These are phyloP conservation scores for Thielaviopsis punctulata DNA, from an alignment of 2,329 filamentous ascomycete species.

Conservation along the genomic window DNA sequence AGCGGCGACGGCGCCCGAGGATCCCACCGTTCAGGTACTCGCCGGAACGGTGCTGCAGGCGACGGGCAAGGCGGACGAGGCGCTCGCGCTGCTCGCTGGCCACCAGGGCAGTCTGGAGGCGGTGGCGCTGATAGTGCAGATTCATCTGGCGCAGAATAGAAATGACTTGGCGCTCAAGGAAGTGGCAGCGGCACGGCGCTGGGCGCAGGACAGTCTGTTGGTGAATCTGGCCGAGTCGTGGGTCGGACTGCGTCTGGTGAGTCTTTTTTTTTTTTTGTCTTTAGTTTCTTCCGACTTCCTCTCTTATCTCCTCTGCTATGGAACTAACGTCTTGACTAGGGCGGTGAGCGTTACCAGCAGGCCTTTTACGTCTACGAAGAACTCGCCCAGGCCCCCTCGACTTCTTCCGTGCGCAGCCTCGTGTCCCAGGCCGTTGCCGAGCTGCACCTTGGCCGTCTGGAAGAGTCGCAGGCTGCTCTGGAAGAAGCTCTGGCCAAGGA, in stretches of 20 bases:
- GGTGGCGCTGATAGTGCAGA: slow-evolving; percentile 78
- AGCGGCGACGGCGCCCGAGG: slow-evolving; percentile 48
- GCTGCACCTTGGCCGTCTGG: slow-evolving; percentile 70
- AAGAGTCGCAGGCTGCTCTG: slow-evolving; percentile 77
- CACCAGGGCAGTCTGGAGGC: slow-evolving; percentile 72
- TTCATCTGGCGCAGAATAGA: slow-evolving; percentile 81
- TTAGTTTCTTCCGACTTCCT: not conserved
- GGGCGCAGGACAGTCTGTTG: slow-evolving; percentile 86
- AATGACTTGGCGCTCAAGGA: slow-evolving; percentile 83
- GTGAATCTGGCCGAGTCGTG: slow-evolving; percentile 92
- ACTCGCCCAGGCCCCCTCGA: slow-evolving; percentile 71
- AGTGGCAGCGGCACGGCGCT: slow-evolving; percentile 68
- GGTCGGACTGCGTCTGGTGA: slow-evolving; percentile 74
- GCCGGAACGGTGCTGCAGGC: slow-evolving; percentile 69
- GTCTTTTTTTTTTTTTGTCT: slow-evolving; percentile 16
- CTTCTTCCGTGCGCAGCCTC: slow-evolving; percentile 57
- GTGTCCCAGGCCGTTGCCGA: slow-evolving; percentile 83
- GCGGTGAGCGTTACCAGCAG: slow-evolving; percentile 89
- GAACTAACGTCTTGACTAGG: slow-evolving; percentile 34
- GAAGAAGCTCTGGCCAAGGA: slow-evolving; percentile 65
- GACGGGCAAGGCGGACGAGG: slow-evolving; percentile 69
- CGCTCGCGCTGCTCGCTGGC: slow-evolving; percentile 58
- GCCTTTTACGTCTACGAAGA: slow-evolving; percentile 97
- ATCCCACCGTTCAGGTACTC: slow-evolving; percentile 64
- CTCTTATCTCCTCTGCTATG: too few relatives aligned